These are phyloP conservation scores for Colletotrichum cereale DNA, from an alignment of 2,329 filamentous ascomycete species.

Conservation along the genomic window DNA sequence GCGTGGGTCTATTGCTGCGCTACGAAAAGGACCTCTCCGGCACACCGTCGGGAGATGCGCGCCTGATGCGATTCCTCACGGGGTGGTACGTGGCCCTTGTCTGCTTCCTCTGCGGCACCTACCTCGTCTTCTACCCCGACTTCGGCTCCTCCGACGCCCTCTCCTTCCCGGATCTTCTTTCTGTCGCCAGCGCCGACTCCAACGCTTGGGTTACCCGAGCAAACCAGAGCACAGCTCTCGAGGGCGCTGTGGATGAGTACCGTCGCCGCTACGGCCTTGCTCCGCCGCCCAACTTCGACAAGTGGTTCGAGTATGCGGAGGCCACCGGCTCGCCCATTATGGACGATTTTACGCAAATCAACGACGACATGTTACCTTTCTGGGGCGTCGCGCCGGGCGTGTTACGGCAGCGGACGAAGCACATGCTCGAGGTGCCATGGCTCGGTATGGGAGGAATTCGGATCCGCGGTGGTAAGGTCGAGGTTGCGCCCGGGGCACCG, in stretches of 20 bases:
- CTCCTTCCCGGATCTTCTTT: constrained; percentile 21
- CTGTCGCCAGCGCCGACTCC: constrained; percentile 30
- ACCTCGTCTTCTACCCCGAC: constrained; percentile 35
- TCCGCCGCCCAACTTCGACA: constrained; percentile 82
- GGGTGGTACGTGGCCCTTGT: constrained; percentile 35
- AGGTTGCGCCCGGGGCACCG: constrained; percentile 49
- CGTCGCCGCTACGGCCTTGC: constrained; percentile 65
- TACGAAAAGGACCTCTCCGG: constrained; percentile 33
- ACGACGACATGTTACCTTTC: constrained; percentile 79
- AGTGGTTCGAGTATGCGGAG: constrained; percentile 82
- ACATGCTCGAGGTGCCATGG: constrained; percentile 50
- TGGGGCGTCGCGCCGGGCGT: constrained; percentile 77
- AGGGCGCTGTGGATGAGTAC: constrained; percentile 57
- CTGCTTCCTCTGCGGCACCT: constrained; percentile 36
- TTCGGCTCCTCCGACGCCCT: constrained; percentile 9
- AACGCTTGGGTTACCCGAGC: constrained; percentile 43
- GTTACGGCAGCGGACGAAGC: constrained; percentile 66
- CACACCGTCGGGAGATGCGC: constrained; percentile 6
- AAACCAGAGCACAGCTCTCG: constrained; percentile 41
- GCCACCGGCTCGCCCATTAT: constrained; percentile 74
- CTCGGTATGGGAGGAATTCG: constrained; percentile 59
- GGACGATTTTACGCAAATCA: constrained; percentile 83
- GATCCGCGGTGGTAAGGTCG: constrained; percentile 72
- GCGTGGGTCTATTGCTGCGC: constrained; percentile 39
- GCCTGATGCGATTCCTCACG: constrained; percentile 26